Conservation (phyloP, 139 green algal species). For the Bryopsis sp. region DNA sequence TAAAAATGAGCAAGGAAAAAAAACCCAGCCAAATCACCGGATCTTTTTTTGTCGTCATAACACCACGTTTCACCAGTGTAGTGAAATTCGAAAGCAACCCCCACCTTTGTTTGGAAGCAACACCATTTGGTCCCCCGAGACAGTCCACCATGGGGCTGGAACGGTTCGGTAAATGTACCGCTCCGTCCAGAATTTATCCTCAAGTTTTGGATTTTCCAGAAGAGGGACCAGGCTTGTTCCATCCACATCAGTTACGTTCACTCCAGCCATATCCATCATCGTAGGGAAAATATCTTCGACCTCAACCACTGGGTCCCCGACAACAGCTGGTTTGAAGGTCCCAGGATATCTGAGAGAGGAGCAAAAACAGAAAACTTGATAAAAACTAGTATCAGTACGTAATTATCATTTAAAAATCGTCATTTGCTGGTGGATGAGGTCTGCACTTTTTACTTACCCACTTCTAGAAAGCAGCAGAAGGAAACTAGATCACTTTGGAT, state of each 20-base stretch:
- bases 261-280: neutral
- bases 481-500: too few species aligned
- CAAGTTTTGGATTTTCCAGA: neutral
- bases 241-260: neutral
- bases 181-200: neutral
- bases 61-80: too few species aligned
- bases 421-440: too few species aligned
- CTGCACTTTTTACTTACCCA: too few species aligned
- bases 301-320: neutral
- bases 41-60: too few species aligned
- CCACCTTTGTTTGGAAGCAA: slow-evolving; percentile 1
- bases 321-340: neutral
- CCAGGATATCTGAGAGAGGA: neutral
- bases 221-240: neutral
- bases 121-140: neutral
- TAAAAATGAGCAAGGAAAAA: too few species aligned
- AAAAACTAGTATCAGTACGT: too few species aligned
- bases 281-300: slow-evolving; percentile 4
- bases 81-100: too few species aligned
- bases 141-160: neutral
- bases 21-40: too few species aligned
- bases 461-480: too few species aligned
- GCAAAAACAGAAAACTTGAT: too few species aligned
- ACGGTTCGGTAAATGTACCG: neutral
- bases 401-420: too few species aligned